Evolutionary conservation across 768 basidiomycete genomes (phyloP).

Genomic region (Gloeostereum incarnatum): DNA sequence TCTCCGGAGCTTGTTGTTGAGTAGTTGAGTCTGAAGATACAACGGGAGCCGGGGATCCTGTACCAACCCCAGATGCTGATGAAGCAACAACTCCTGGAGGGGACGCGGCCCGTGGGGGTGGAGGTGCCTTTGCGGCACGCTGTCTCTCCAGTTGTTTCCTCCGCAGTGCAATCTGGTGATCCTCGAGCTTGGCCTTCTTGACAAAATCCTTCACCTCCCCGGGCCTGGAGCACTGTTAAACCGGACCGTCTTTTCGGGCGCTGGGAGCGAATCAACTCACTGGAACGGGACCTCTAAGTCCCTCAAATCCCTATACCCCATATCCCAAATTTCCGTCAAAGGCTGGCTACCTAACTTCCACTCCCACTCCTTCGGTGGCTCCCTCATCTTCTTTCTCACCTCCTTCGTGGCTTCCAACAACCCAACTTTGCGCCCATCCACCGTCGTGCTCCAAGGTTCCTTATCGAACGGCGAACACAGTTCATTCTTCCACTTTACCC

Average conservation of each 20-base stretch:
- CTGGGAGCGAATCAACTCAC: conserved; percentile 27
- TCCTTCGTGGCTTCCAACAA: conserved; percentile 54
- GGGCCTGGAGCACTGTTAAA: conserved; percentile 29
- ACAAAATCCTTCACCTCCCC: conserved; percentile 71
- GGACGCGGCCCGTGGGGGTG: conserved; percentile 11
- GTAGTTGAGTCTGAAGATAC: conserved; percentile 9
- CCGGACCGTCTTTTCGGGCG: background rate
- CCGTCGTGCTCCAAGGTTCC: conserved; percentile 45
- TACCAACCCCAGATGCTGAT: conserved; percentile 7
- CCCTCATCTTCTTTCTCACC: conserved; percentile 42
- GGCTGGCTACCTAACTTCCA: conserved; percentile 60
- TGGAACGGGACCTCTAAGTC: conserved; percentile 62
- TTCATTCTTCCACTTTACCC: conserved; percentile 87
- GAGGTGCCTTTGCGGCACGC: conserved; percentile 16
- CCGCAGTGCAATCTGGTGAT: conserved; percentile 48
- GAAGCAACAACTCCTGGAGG: conserved; percentile 4
- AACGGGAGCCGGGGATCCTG: conserved; percentile 9
- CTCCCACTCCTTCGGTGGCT: conserved; percentile 51
- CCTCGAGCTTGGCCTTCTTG: conserved; percentile 60
- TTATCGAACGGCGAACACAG: conserved; percentile 74
- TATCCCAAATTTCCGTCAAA: conserved; percentile 75
- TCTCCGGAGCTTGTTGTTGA: conserved; percentile 9
- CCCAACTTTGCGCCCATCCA: conserved; percentile 40
- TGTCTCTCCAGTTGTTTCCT: conserved; percentile 17
- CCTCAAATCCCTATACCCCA: conserved; percentile 59